Evolutionary conservation across 2,329 filamentous ascomycete genomes (phyloP).

Genomic region (Furcasterigmium sp.): DNA sequence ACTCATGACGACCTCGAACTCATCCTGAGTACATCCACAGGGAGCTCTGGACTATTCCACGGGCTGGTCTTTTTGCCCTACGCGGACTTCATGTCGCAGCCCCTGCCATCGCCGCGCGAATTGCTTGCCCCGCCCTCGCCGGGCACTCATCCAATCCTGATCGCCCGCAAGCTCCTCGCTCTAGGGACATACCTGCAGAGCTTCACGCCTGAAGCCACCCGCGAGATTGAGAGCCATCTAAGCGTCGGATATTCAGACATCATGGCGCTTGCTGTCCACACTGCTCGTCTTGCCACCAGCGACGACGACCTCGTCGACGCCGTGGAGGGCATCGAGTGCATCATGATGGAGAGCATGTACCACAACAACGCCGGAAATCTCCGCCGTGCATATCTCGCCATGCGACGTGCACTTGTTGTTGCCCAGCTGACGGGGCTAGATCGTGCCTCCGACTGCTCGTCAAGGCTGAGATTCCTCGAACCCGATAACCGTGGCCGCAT

Average conservation of each 20-base stretch:
- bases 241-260: constrained; percentile 15
- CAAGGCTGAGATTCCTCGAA: constrained; percentile 30
- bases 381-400: constrained; percentile 47
- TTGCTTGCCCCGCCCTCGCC: constrained; percentile 22
- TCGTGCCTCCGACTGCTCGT: constrained; percentile 13
- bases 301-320: constrained; percentile 47
- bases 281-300: constrained; percentile 35
- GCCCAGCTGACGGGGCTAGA: constrained; percentile 47
- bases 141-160: constrained; percentile 36
- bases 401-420: constrained; percentile 42
- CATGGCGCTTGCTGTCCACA: constrained; percentile 25
- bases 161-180: constrained; percentile 42
- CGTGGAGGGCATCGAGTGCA: constrained; percentile 46
- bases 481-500: constrained; percentile 14
- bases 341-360: constrained; percentile 42
- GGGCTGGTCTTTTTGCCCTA: constrained; percentile 27
- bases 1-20: constrained; percentile 27
- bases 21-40: constrained; percentile 30
- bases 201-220: constrained; percentile 25
- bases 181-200: constrained; percentile 41
- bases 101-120: constrained; percentile 16
- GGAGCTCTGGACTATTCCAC: constrained; percentile 22
- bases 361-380: constrained; percentile 49
- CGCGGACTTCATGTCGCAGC: constrained; percentile 12
- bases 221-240: constrained; percentile 14